A percentile compares a stretch with the other conserved stretches of the same genome.
These are phyloP conservation scores for Aspergillus saccharolyticus DNA, from an alignment of 495 filamentous ascomycete genomes.

Conservation along the genomic window DNA sequence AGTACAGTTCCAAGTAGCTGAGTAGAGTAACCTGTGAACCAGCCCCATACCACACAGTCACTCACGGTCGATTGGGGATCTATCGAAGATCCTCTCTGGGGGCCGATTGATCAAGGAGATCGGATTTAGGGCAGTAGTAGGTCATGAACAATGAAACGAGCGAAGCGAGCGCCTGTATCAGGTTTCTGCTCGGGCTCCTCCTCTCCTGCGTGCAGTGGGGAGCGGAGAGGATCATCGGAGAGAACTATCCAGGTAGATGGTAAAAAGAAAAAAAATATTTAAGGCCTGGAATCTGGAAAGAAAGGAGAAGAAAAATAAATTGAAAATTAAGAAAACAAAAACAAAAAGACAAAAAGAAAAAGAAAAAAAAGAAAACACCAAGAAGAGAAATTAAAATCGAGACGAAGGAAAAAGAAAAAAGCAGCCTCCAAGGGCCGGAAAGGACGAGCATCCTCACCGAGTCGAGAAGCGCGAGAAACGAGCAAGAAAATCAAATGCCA, in stretches of 20 bases:
- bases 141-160: constrained; percentile 4
- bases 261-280: no score
- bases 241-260: constrained; percentile 14
- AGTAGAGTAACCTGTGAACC: not conserved
- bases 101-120: constrained; percentile 10
- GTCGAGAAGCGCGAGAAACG: constrained; percentile 1
- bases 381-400: constrained; percentile 1
- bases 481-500: constrained; percentile 6
- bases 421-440: not conserved
- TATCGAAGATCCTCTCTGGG: constrained; percentile 4
- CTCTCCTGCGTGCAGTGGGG: not conserved
- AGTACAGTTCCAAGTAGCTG: not conserved
- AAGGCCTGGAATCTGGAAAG: not conserved
- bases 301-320: constrained; percentile 2
- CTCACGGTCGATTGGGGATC: constrained; percentile 11
- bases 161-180: constrained; percentile 7
- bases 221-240: constrained; percentile 10
- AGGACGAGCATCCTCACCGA: not conserved
- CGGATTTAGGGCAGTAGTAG: constrained; percentile 1
- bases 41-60: not conserved
- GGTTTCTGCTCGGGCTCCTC: not conserved
- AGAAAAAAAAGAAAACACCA: constrained; percentile 1
- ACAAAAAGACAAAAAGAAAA: constrained; percentile 3
- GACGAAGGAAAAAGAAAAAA: constrained; percentile 2
- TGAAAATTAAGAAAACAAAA: not conserved